Percentiles rank a stretch among this genome's conserved stretches.
phyloP scores from a whole-genome alignment of 108 stramenopile species.

The Stephanodiscus minutulus region DNA sequence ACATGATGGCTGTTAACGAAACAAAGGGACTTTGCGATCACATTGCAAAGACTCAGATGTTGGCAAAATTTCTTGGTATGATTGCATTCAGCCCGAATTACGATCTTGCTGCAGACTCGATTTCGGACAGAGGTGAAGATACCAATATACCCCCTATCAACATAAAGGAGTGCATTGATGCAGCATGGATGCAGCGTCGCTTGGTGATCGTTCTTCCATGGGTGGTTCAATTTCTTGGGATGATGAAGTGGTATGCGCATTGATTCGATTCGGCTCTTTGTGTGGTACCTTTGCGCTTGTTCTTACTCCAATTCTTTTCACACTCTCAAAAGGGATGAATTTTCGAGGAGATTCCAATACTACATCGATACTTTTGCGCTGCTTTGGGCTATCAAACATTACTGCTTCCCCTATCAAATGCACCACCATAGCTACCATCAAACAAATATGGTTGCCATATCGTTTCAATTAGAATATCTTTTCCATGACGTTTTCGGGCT shows the following conservation, averaged over 20 bases:
- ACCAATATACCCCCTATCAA: conserved; percentile 42
- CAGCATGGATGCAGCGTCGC: conserved; percentile 47
- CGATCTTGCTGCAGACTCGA: conserved; percentile 23
- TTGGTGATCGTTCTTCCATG: conserved; percentile 59
- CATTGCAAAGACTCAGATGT: conserved; percentile 55
- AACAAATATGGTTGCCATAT: conserved; percentile 40
- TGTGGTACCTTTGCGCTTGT: not conserved
- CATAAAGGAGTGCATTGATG: conserved; percentile 43
- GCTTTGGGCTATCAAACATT: conserved; percentile 35
- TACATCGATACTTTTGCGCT: conserved; percentile 56
- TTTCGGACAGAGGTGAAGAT: conserved; percentile 15
- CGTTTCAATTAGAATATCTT: conserved; percentile 55
- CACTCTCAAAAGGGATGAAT: conserved; percentile 21
- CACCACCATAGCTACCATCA: conserved; percentile 18
- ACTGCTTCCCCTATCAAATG: conserved; percentile 6
- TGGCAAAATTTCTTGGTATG: conserved; percentile 78
- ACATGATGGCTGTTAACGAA: conserved; percentile 33
- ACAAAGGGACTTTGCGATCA: conserved; percentile 47
- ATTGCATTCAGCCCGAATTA: conserved; percentile 83
- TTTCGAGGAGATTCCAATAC: conserved; percentile 46
- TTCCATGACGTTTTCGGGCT: conserved; percentile 60
- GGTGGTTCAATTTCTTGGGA: conserved; percentile 68
- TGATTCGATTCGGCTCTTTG: not conserved
- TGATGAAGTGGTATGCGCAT: conserved; percentile 71
- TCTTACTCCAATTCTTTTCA: not conserved